Percentiles rank a stretch among this genome's conserved stretches.
phyloP scores from a whole-genome alignment of 1,284 basidiomycete genomes.

The Puccinia hordei region DNA sequence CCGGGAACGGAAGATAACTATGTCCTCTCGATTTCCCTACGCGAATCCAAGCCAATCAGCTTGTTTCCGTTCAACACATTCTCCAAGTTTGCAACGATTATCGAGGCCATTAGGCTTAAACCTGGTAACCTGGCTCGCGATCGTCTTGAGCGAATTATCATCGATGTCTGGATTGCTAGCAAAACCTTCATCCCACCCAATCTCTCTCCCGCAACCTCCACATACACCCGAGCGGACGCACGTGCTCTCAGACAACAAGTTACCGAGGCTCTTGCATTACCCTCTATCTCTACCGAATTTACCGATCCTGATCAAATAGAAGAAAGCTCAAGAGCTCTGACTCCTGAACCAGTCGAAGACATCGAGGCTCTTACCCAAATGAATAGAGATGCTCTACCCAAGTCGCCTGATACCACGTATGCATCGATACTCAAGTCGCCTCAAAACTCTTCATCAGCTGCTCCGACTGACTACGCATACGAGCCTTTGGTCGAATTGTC shows the following conservation, averaged over 20 bases:
- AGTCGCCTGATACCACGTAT: not conserved
- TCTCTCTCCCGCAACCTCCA: not conserved
- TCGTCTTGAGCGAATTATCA: not conserved
- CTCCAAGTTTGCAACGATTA: not conserved
- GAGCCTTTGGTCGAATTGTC: not conserved
- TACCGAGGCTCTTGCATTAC: not conserved
- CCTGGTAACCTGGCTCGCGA: not conserved
- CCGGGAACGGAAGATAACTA: not conserved
- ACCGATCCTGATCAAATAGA: not conserved
- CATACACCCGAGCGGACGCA: not conserved
- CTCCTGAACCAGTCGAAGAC: not conserved
- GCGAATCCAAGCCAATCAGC: not conserved
- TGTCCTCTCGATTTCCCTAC: not conserved
- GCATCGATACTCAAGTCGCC: not conserved
- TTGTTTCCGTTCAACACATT: constrained; percentile 6
- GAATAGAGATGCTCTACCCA: not conserved
- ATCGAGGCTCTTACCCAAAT: not conserved
- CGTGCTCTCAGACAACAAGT: not conserved
- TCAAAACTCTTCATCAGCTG: not conserved
- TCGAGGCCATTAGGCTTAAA: not conserved
- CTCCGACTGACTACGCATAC: no score
- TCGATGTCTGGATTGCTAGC: not conserved
- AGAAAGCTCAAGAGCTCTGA: not conserved
- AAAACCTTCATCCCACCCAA: not conserved
- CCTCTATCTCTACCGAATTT: not conserved